phyloP scores from a whole-genome alignment of 805 yeast genomes.

The Allodekkera sacchari region DNA sequence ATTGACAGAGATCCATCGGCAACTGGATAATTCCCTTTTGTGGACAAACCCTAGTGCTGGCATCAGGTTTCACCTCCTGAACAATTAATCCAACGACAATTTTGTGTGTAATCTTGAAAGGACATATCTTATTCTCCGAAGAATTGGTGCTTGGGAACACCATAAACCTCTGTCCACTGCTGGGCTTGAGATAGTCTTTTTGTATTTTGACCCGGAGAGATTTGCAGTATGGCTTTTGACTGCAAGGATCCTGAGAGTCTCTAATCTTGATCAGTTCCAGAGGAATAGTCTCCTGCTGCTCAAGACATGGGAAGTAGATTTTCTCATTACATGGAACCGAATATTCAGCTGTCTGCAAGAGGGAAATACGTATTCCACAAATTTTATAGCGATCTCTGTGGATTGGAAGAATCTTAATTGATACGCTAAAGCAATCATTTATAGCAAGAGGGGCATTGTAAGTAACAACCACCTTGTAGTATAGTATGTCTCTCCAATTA shows the following conservation, averaged over 20 bases:
- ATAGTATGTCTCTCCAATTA: conserved; percentile 24
- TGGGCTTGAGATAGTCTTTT: conserved; percentile 4
- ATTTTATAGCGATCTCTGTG: conserved; percentile 10
- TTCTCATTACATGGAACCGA: not conserved
- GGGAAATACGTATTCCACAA: conserved; percentile 13
- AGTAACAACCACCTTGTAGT: conserved; percentile 16
- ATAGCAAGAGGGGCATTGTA: conserved; percentile 12
- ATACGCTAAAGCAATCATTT: conserved; percentile 10
- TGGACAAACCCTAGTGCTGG: no score
- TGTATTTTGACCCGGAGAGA: conserved; percentile 5
- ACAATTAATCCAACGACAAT: conserved; percentile 8
- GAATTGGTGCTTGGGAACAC: conserved; percentile 16
- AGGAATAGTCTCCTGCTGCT: conserved; percentile 12
- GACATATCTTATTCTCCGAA: conserved; percentile 7
- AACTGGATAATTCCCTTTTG: no score
- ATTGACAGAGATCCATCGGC: no score
- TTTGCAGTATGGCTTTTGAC: conserved; percentile 1
- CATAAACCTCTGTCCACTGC: conserved; percentile 2
- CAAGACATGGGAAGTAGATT: conserved; percentile 4
- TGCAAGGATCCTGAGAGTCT: conserved; percentile 4
- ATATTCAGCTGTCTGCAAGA: conserved; percentile 18
- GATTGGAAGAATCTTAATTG: conserved; percentile 19
- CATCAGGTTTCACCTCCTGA: conserved; percentile 4
- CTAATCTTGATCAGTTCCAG: conserved; percentile 5
- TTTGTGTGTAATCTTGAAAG: conserved; percentile 17